Percentiles rank a stretch among this genome's conserved stretches.
These are phyloP conservation scores for Sarcomyxa edulis DNA, from an alignment of 768 basidiomycete species.

Conservation along the genomic window DNA sequence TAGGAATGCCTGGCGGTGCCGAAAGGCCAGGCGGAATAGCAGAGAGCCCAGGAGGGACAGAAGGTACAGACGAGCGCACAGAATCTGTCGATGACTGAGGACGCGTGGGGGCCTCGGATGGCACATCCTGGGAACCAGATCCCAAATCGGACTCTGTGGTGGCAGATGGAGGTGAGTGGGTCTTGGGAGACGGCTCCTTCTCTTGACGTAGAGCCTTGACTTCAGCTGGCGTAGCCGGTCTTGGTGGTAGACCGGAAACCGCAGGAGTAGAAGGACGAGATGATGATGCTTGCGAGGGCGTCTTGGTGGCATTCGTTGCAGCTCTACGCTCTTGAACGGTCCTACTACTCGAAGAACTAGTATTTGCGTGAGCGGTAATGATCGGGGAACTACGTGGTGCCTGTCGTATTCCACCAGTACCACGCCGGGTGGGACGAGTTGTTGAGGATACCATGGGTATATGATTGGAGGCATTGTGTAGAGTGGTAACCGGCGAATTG, in stretches of 20 bases:
- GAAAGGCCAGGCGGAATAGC: slow-evolving; percentile 45
- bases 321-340: slow-evolving; percentile 38
- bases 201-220: slow-evolving; percentile 30
- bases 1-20: slow-evolving; percentile 59
- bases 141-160: slow-evolving; percentile 46
- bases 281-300: slow-evolving; percentile 47
- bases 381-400: slow-evolving; percentile 25
- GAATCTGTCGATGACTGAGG: slow-evolving; percentile 27
- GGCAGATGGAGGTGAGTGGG: slow-evolving; percentile 44
- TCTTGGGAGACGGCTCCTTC: slow-evolving; percentile 25
- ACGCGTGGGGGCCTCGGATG: slow-evolving; percentile 31
- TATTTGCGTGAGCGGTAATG: slow-evolving; percentile 17
- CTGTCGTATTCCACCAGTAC: slow-evolving; percentile 38
- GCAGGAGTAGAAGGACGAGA: slow-evolving; percentile 60
- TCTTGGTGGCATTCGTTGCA: slow-evolving; percentile 29
- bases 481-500: not conserved
- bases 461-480: not conserved
- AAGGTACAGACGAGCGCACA: slow-evolving; percentile 26
- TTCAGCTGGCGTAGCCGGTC: slow-evolving; percentile 41
- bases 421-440: slow-evolving; percentile 38
- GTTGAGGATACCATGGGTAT: slow-evolving; percentile 11
- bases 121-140: slow-evolving; percentile 38
- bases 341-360: slow-evolving; percentile 27
- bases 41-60: slow-evolving; percentile 38
- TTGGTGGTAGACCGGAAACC: slow-evolving; percentile 26